These are phyloP conservation scores for Aspergillus taichungensis DNA, from an alignment of 495 filamentous ascomycete species.

Conservation along the genomic window DNA sequence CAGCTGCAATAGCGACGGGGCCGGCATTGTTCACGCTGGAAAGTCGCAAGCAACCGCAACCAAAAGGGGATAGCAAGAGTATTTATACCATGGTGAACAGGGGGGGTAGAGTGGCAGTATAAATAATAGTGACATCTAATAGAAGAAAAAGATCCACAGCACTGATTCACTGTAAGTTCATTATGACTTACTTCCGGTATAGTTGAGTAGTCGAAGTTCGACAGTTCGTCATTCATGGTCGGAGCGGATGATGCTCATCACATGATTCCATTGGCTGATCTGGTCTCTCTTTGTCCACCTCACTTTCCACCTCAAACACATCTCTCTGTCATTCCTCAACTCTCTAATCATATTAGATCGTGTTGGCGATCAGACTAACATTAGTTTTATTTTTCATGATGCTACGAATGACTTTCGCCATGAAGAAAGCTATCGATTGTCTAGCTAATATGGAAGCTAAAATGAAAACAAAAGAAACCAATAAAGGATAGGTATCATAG, in stretches of 20 bases:
- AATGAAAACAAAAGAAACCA: conserved; percentile 6
- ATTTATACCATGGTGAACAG: conserved; percentile 10
- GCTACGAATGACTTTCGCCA: too few relatives aligned
- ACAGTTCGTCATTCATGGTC: background rate
- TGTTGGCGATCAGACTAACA: too few relatives aligned
- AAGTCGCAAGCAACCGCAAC: conserved; percentile 7
- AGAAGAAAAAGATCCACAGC: too few relatives aligned
- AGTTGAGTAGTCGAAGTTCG: background rate
- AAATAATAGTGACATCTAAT: too few relatives aligned
- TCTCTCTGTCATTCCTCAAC: too few relatives aligned
- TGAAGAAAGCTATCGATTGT: too few relatives aligned
- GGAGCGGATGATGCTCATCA: conserved; percentile 5
- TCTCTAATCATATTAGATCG: too few relatives aligned
- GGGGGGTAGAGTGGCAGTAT: background rate
- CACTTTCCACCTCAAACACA: background rate
- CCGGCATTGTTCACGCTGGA: conserved; percentile 27
- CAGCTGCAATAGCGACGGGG: conserved; percentile 32
- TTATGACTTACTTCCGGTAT: background rate
- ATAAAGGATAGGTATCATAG: conserved; percentile 1
- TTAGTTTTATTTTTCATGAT: too few relatives aligned
- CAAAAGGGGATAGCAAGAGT: conserved; percentile 12
- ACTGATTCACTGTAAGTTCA: too few relatives aligned
- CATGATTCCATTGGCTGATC: conserved; percentile 8
- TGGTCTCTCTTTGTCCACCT: background rate
- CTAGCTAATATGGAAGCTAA: background rate